phyloP scores from a whole-genome alignment of 192 early-diverging fungal genomes.

The Entrophospora sp. region DNA sequence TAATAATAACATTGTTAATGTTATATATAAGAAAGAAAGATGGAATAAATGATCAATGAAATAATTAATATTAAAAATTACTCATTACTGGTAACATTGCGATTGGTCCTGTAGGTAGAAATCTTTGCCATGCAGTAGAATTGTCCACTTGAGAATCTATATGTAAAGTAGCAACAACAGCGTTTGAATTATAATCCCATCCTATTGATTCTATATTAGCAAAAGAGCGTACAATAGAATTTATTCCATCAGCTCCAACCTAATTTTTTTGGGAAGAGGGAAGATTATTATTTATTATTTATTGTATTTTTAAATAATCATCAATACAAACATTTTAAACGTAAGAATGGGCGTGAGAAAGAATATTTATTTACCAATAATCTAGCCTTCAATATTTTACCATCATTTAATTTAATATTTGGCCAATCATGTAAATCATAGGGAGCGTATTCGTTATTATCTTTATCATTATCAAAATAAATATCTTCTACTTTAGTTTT shows the following conservation, averaged over 20 bases:
- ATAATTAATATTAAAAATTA: background rate
- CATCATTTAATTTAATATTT: slow-evolving; percentile 55
- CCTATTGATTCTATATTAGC: slow-evolving; percentile 75
- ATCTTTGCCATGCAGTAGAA: slow-evolving; percentile 86
- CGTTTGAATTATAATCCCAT: slow-evolving; percentile 80
- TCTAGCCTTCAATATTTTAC: slow-evolving; percentile 52
- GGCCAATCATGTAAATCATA: slow-evolving; percentile 62
- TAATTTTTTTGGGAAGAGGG: no score
- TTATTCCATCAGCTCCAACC: slow-evolving; percentile 85
- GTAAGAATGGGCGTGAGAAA: no score
- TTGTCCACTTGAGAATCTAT: slow-evolving; percentile 40
- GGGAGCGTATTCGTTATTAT: background rate
- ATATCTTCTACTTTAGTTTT: slow-evolving; percentile 57
- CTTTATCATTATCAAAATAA: slow-evolving; percentile 12
- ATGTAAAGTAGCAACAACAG: slow-evolving; percentile 79
- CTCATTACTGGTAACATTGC: slow-evolving; percentile 79
- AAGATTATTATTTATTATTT: no score
- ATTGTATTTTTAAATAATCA: background rate
- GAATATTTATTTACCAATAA: slow-evolving; percentile 52
- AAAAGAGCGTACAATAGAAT: slow-evolving; percentile 76
- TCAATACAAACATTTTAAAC: background rate
- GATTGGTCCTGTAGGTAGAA: slow-evolving; percentile 88
- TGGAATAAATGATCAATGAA: background rate
- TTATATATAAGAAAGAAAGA: background rate
- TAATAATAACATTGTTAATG: background rate